A percentile compares a stretch with the other conserved stretches of the same genome.
These are phyloP conservation scores for Naganishia antarctica DNA, from an alignment of 768 basidiomycete species.

Conservation along the genomic window DNA sequence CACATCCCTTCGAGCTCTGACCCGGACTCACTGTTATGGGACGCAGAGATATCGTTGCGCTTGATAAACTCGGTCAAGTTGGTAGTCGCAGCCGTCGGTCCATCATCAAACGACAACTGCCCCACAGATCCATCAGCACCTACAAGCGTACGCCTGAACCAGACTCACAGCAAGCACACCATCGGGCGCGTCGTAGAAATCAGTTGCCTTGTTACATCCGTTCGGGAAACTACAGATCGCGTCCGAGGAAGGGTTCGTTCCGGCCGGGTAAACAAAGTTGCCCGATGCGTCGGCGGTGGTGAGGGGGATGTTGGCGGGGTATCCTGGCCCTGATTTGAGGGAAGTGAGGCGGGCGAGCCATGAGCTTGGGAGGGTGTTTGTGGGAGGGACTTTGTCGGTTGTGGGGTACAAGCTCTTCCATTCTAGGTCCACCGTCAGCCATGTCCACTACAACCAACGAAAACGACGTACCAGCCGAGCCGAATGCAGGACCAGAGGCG, in stretches of 20 bases:
- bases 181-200: slow-evolving; percentile 16
- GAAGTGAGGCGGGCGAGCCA: slow-evolving; percentile 1
- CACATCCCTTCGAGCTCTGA: no score
- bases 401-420: slow-evolving; percentile 16
- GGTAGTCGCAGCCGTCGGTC: slow-evolving; percentile 13
- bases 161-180: slow-evolving; percentile 7
- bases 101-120: slow-evolving; percentile 11
- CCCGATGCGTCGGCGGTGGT: slow-evolving; percentile 10
- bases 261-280: slow-evolving; percentile 14
- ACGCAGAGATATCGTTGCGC: slow-evolving; percentile 5
- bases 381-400: background rate
- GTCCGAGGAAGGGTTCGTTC: background rate
- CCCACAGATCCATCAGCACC: background rate
- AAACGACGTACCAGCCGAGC: background rate
- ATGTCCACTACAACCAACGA: background rate
- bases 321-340: background rate
- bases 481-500: background rate
- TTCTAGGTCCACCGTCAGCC: background rate
- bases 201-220: slow-evolving; percentile 14
- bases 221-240: slow-evolving; percentile 5
- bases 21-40: slow-evolving; percentile 15
- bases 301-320: slow-evolving; percentile 1
- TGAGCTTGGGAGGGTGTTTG: background rate
- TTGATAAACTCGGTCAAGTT: slow-evolving; percentile 15
- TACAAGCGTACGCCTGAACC: background rate